Base-by-base conservation (phyloP, 164 flowering plant species). In the Nymphaea colorata region DNA sequence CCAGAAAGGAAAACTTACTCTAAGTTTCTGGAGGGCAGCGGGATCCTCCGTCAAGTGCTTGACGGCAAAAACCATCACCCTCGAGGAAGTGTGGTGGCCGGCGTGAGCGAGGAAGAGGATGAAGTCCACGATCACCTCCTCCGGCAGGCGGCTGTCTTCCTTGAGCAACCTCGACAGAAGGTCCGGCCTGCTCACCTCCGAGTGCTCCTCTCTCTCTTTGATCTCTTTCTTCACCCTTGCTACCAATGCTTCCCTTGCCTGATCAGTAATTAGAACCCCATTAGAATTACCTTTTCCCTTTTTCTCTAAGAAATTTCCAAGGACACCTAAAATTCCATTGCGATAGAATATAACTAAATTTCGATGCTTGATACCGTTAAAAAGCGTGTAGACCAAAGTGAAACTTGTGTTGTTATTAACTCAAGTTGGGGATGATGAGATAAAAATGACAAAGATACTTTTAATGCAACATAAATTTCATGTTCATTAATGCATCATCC, bases 51-150 rank as follows among this genome's bases (percentile, higher is more conserved):
- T 61, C 42, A 61, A 17, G 64, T 17, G 42, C 42, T 61, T 61
- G 42, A 61, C 64, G 3, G 64, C 64, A 61, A 61, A 41, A 61
- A 41, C 42, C 64, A 61, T 61, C 18, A 41, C 7, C 42, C 41
- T 61, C 4, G 64, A 12, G 11, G 64, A 61, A 61, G 64, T 61
- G 7, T 61, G 41, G n/a, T 61, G 64, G 64, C 64, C 64, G 25
- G 64, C 64, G 42, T 10, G n/a, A 11, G 42, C 41, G 41, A 61
- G 42, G 64, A 61, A 61, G 64, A 61, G 25, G 25, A 61, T 61
- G 64, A 61, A 61, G 64, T 61, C 64, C 17, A 61, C 17, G 41
- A 61, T 41, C 64, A 61, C 64, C 64, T 61, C 64, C 7, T 17
- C 42, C 10, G 64, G 64, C 36, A 61, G 64, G 7, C 41, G 64